Percentiles rank a stretch among this genome's conserved stretches.
These are phyloP conservation scores for Crucihimalaya himalaica DNA, from an alignment of 345 rosid genomes.

Conservation along the genomic window DNA sequence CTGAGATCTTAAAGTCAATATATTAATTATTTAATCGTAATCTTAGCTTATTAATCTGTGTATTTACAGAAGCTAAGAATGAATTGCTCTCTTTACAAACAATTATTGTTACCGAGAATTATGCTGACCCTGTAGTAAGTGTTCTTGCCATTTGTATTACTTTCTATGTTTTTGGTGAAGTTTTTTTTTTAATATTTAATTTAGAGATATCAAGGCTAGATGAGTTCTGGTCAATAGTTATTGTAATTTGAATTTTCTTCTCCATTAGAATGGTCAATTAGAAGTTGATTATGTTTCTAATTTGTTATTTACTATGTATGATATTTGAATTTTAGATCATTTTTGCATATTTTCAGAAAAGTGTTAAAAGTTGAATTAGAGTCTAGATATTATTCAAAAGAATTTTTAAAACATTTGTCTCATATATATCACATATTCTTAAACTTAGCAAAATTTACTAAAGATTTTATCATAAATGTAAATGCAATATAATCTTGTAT, in stretches of 20 bases:
- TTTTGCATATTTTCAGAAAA: background rate
- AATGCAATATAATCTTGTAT: background rate
- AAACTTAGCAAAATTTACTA: background rate
- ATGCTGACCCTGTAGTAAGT: constrained; percentile 28
- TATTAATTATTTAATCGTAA: constrained; percentile 31
- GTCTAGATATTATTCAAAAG: background rate
- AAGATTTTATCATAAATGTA: background rate
- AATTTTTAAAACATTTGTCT: background rate
- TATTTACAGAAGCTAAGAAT: background rate
- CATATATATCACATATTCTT: background rate
- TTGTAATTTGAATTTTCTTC: background rate
- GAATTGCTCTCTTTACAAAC: constrained; percentile 9
- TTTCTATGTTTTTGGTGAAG: background rate
- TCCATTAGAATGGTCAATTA: background rate
- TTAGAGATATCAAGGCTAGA: background rate
- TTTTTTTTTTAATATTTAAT: background rate
- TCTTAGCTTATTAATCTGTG: constrained; percentile 23
- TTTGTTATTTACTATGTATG: constrained; percentile 5
- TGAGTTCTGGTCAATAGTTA: constrained; percentile 19
- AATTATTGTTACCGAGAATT: constrained; percentile 23
- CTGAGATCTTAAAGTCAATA: constrained; percentile 28
- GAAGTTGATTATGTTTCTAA: constrained; percentile 3
- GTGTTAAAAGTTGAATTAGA: background rate
- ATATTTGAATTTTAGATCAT: background rate
- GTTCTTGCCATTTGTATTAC: constrained; percentile 15